Percentiles rank a stretch among this genome's conserved stretches.
These are phyloP conservation scores for Rhododendron molle DNA, from an alignment of 148 eudicot species.

Conservation along the genomic window DNA sequence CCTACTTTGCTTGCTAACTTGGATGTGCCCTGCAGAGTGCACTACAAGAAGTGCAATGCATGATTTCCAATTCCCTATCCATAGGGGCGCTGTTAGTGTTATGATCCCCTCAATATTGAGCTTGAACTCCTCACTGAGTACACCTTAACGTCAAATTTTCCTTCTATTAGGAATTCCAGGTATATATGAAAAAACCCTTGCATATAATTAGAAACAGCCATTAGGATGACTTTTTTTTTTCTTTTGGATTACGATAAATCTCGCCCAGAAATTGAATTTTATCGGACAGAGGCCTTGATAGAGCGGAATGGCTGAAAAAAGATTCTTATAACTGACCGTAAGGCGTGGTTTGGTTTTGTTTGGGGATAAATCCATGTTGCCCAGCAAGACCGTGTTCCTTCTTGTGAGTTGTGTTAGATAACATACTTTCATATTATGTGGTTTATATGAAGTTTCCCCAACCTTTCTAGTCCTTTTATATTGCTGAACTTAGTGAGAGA, in stretches of 20 bases:
- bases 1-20: too few relatives aligned
- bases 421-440: not conserved
- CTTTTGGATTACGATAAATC: not conserved
- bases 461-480: constrained; percentile 1
- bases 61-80: too few relatives aligned
- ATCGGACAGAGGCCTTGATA: not conserved
- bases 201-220: not conserved
- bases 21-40: too few relatives aligned
- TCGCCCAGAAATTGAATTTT: not conserved
- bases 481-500: constrained; percentile 39
- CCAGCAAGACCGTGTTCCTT: not conserved
- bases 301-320: not conserved
- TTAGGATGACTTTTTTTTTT: not conserved
- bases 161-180: not conserved
- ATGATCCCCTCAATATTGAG: too few relatives aligned
- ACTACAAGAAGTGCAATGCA: too few relatives aligned
- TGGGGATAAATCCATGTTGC: not conserved
- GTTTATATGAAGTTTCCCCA: not conserved
- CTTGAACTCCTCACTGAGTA: too few relatives aligned
- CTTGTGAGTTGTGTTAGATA: not conserved
- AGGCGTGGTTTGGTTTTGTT: not conserved
- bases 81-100: too few relatives aligned
- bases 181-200: not conserved
- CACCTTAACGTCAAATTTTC: too few relatives aligned
- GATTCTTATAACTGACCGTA: not conserved